Evolutionary conservation across 2,329 filamentous ascomycete genomes (phyloP).

Genomic region (Zelopaecilomyces penicillatus): DNA sequence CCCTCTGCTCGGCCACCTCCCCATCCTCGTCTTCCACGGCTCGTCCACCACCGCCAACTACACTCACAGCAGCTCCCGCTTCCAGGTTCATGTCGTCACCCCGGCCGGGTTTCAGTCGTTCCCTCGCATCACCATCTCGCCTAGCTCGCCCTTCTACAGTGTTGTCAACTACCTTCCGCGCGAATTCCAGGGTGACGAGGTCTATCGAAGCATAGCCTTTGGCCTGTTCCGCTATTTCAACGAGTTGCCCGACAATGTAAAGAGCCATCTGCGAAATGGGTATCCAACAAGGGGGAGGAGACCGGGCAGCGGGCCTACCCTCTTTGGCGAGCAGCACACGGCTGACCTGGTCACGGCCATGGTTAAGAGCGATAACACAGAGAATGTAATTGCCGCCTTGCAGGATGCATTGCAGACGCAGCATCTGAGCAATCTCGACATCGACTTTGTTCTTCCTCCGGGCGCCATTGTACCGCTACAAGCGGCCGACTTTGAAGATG

Average conservation of each 20-base stretch:
- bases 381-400: slow-evolving; percentile 64
- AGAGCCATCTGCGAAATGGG: slow-evolving; percentile 55
- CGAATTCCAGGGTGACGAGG: slow-evolving; percentile 91
- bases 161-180: slow-evolving; percentile 85
- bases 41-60: slow-evolving; percentile 83
- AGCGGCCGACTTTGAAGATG: slow-evolving; percentile 49
- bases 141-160: slow-evolving; percentile 82
- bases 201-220: slow-evolving; percentile 85
- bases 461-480: slow-evolving; percentile 63
- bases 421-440: slow-evolving; percentile 73
- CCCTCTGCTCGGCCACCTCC: slow-evolving; percentile 68
- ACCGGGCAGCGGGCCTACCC: slow-evolving; percentile 54
- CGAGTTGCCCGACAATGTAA: slow-evolving; percentile 72
- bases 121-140: slow-evolving; percentile 83
- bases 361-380: slow-evolving; percentile 68
- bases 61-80: slow-evolving; percentile 80
- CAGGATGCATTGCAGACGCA: slow-evolving; percentile 72
- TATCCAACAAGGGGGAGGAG: slow-evolving; percentile 48
- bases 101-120: slow-evolving; percentile 85
- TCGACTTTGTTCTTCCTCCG: slow-evolving; percentile 78
- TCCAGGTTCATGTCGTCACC: slow-evolving; percentile 88
- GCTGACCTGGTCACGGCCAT: slow-evolving; percentile 82
- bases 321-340: slow-evolving; percentile 89
- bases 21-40: slow-evolving; percentile 86
- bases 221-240: slow-evolving; percentile 90